A percentile compares a stretch with the other conserved stretches of the same genome.
Evolutionary conservation across 73 alveolate genomes (phyloP).

Genomic region (Effrenium voratum): DNA sequence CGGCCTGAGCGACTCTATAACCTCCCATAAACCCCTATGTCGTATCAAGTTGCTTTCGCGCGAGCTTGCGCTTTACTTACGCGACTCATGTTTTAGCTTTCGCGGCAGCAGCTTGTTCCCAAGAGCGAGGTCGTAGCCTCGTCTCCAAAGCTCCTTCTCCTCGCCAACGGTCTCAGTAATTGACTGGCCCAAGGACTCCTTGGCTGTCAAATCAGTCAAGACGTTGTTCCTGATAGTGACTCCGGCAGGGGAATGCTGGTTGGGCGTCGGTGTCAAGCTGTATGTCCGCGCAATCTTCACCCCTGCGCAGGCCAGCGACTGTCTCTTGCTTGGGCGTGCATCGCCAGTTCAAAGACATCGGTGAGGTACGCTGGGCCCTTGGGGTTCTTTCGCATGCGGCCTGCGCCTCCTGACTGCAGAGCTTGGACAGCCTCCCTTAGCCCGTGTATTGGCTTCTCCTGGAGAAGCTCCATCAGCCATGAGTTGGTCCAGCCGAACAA

Average conservation of each 20-base stretch:
- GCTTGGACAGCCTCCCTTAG: background rate
- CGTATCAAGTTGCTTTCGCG: too few species aligned
- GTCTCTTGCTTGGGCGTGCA: background rate
- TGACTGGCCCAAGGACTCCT: background rate
- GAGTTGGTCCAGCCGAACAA: background rate
- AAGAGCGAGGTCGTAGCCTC: background rate
- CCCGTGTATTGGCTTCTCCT: background rate
- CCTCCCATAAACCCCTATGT: too few species aligned
- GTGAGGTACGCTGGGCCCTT: background rate
- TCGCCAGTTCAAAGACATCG: background rate
- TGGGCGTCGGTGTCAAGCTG: background rate
- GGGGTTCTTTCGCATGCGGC: background rate
- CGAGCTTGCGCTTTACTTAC: too few species aligned
- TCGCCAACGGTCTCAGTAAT: background rate
- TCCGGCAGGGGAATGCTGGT: too few species aligned
- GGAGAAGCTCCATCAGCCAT: background rate
- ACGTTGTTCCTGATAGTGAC: background rate
- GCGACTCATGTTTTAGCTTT: too few species aligned
- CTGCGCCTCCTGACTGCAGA: background rate
- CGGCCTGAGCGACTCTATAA: too few species aligned
- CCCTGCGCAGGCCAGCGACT: background rate
- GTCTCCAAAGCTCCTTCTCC: background rate
- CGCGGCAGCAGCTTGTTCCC: too few species aligned
- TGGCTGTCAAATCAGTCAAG: background rate
- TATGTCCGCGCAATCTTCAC: background rate